Conservation (phyloP, 2,329 filamentous ascomycete species). For the Penicillium brasilianum region DNA sequence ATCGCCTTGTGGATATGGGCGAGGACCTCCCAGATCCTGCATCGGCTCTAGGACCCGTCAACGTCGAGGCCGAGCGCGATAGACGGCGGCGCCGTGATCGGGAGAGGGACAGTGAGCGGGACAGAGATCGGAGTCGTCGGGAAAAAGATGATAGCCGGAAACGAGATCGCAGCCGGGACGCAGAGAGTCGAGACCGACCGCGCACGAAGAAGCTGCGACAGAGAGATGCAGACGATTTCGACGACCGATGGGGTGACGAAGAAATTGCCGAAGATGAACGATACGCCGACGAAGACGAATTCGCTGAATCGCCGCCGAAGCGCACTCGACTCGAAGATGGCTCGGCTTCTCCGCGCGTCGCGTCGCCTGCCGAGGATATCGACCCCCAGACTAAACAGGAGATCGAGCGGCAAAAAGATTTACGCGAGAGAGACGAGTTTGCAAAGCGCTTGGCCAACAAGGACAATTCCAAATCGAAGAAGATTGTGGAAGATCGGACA, state of each 20-base stretch:
- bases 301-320: slow-evolving; percentile 72
- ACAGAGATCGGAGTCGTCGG: slow-evolving; percentile 33
- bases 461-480: slow-evolving; percentile 72
- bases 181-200: slow-evolving; percentile 48
- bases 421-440: slow-evolving; percentile 78
- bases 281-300: slow-evolving; percentile 60
- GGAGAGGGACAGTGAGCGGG: slow-evolving; percentile 31
- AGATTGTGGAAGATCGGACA: slow-evolving; percentile 65
- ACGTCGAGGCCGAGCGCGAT: slow-evolving; percentile 46
- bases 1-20: slow-evolving; percentile 60
- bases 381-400: slow-evolving; percentile 67
- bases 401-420: slow-evolving; percentile 66
- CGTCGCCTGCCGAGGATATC: slow-evolving; percentile 52
- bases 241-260: slow-evolving; percentile 83
- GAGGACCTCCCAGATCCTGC: slow-evolving; percentile 48
- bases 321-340: slow-evolving; percentile 69
- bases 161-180: slow-evolving; percentile 44
- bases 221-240: slow-evolving; percentile 63
- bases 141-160: slow-evolving; percentile 47
- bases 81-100: slow-evolving; percentile 33
- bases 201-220: slow-evolving; percentile 58
- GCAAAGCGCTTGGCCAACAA: slow-evolving; percentile 75
- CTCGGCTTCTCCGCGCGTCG: slow-evolving; percentile 37
- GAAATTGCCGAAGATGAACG: slow-evolving; percentile 52
- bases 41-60: slow-evolving; percentile 37